Evolutionary conservation across 441 rosid genomes (phyloP).

Genomic region (Lepidium campestre): DNA sequence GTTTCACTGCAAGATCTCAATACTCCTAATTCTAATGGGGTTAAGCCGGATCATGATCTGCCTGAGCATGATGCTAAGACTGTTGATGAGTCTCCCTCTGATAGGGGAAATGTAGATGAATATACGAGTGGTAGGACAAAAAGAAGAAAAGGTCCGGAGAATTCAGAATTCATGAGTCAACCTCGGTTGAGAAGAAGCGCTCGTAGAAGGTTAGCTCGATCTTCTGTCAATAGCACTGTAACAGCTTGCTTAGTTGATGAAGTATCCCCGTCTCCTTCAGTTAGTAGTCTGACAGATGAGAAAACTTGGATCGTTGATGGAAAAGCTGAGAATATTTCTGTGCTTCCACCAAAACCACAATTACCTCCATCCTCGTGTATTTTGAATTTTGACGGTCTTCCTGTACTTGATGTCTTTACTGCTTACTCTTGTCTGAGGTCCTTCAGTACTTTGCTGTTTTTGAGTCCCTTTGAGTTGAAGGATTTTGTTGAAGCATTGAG

Average conservation of each 20-base stretch:
- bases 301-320: constrained; percentile 23
- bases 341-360: constrained; percentile 48
- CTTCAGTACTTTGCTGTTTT: constrained; percentile 56
- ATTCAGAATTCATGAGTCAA: constrained; percentile 31
- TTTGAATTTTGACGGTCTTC: constrained; percentile 47
- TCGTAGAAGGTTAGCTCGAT: constrained; percentile 53
- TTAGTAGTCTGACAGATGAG: constrained; percentile 57
- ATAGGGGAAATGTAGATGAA: constrained; percentile 29
- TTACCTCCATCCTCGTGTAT: constrained; percentile 54
- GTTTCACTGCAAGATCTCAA: constrained; percentile 18
- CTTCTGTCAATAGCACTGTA: constrained; percentile 20
- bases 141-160: constrained; percentile 45
- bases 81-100: constrained; percentile 34
- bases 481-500: constrained; percentile 58
- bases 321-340: constrained; percentile 30
- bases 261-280: constrained; percentile 46
- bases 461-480: constrained; percentile 72
- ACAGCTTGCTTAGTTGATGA: constrained; percentile 24
- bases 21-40: constrained; percentile 21
- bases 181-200: constrained; percentile 78
- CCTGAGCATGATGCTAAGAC: constrained; percentile 16
- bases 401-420: constrained; percentile 44
- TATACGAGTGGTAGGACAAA: constrained; percentile 42
- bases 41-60: constrained; percentile 21
- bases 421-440: constrained; percentile 62